A percentile compares a stretch with the other conserved stretches of the same genome.
These are phyloP conservation scores for Penicillium hesseltinei DNA, from an alignment of 2,329 filamentous ascomycete species.

Conservation along the genomic window DNA sequence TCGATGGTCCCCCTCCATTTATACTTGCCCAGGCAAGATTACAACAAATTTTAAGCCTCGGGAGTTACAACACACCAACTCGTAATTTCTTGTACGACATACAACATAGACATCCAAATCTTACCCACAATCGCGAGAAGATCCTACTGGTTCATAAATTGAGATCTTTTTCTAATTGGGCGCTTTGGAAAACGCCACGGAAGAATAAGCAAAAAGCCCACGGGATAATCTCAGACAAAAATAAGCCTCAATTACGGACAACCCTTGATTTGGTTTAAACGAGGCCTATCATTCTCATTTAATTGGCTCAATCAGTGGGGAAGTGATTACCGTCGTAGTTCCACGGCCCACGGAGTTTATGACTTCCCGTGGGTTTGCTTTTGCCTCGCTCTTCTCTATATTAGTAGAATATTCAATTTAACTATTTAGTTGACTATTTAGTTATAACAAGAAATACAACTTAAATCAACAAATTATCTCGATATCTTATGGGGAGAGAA, in stretches of 20 bases:
- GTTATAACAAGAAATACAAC: background rate
- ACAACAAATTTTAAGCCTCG: background rate
- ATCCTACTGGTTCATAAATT: background rate
- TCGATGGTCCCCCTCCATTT: background rate
- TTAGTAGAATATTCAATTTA: background rate
- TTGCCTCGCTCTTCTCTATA: background rate
- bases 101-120: background rate
- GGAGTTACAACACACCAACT: background rate
- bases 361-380: background rate
- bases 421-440: background rate
- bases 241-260: background rate
- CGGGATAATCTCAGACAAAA: background rate
- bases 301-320: background rate
- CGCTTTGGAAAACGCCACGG: background rate
- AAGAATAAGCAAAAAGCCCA: background rate
- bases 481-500: background rate
- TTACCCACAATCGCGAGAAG: background rate
- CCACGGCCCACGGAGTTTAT: background rate
- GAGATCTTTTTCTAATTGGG: background rate
- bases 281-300: background rate
- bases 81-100: background rate
- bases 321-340: background rate
- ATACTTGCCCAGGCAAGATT: background rate
- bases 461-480: background rate
- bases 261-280: background rate